phyloP scores from a whole-genome alignment of 345 rosid genomes.

The Eucalyptus erythrocorys region DNA sequence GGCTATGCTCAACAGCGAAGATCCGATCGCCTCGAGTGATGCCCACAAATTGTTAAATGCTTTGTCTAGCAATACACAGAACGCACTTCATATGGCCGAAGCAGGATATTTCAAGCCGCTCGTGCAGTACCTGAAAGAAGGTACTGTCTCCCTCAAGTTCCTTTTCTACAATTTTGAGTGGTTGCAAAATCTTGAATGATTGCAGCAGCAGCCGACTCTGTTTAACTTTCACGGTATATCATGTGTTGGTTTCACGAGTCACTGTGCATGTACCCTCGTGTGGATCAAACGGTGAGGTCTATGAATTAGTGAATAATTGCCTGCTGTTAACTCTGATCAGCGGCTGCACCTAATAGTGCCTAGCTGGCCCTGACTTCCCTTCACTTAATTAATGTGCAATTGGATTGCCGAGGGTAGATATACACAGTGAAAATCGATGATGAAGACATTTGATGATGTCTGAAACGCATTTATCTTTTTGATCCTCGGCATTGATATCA shows the following conservation, averaged over 20 bases:
- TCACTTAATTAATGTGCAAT: background rate
- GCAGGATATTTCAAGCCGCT: constrained; percentile 69
- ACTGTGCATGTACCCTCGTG: background rate
- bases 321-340: background rate
- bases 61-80: constrained; percentile 52
- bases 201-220: background rate
- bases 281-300: background rate
- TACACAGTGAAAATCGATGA: background rate
- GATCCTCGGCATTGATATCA: background rate
- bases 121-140: constrained; percentile 44
- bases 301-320: background rate
- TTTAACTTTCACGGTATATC: background rate
- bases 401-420: background rate
- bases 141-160: constrained; percentile 2
- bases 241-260: background rate
- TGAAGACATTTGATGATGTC: background rate
- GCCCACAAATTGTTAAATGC: constrained; percentile 42
- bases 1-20: constrained; percentile 38
- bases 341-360: background rate
- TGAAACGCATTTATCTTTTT: background rate
- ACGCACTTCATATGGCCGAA: constrained; percentile 75
- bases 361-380: background rate
- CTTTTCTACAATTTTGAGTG: background rate
- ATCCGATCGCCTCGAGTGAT: constrained; percentile 32
- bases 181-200: background rate